Conservation (phyloP, 1,284 basidiomycete species). For the Malassezia furfur region DNA sequence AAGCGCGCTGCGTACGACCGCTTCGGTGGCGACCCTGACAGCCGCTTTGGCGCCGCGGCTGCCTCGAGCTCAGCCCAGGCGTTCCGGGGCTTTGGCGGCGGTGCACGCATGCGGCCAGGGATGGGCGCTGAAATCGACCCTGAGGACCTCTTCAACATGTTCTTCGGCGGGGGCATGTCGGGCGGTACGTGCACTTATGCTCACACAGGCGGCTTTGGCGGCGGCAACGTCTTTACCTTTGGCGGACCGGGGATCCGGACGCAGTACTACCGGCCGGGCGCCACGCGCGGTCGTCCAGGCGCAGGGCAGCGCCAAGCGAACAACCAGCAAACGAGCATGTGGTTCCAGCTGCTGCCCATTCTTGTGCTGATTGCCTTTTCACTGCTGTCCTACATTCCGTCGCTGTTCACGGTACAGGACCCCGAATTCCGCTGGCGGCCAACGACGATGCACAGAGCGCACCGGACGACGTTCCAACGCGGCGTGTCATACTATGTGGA, state of each 20-base stretch:
- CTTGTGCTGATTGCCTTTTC: slow-evolving; percentile 53
- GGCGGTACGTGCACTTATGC: background rate
- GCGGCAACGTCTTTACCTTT: slow-evolving; percentile 36
- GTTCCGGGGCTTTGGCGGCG: slow-evolving; percentile 43
- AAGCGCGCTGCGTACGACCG: slow-evolving; percentile 82
- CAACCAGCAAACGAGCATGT: slow-evolving; percentile 57
- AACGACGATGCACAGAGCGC: slow-evolving; percentile 30
- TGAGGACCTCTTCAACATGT: slow-evolving; percentile 96
- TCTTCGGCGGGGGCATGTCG: slow-evolving; percentile 69
- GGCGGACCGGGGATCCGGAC: slow-evolving; percentile 37
- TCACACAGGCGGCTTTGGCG: slow-evolving; percentile 12
- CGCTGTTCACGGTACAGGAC: slow-evolving; percentile 61
- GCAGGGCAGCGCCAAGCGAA: slow-evolving; percentile 35
- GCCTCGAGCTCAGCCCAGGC: slow-evolving; percentile 41
- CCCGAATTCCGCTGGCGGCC: slow-evolving; percentile 68
- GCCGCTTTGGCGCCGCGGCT: slow-evolving; percentile 53
- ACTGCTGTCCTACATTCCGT: slow-evolving; percentile 71
- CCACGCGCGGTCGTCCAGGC: slow-evolving; percentile 11
- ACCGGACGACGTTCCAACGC: slow-evolving; percentile 56
- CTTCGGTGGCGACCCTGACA: slow-evolving; percentile 75
- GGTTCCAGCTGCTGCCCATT: slow-evolving; percentile 77
- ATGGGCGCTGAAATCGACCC: slow-evolving; percentile 79
- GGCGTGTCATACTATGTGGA: slow-evolving; percentile 80
- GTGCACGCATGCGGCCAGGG: slow-evolving; percentile 16
- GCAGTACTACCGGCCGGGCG: slow-evolving; percentile 23